Percentiles rank a stretch among this genome's conserved stretches.
Evolutionary conservation across 768 basidiomycete genomes (phyloP).

Genomic region (Naganishia friedmannii): DNA sequence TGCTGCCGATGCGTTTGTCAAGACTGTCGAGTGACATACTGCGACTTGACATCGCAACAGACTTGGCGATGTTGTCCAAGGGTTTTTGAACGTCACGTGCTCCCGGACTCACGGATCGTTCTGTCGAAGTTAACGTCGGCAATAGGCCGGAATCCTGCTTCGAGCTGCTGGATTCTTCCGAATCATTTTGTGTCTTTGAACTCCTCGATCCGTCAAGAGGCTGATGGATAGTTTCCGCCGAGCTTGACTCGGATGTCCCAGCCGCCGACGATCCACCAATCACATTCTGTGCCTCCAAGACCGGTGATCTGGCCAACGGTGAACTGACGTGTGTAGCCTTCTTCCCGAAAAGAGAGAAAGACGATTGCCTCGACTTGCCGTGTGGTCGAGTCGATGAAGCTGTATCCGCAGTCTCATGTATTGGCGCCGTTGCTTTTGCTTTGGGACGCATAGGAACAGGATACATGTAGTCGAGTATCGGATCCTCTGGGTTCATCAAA

Average conservation of each 20-base stretch:
- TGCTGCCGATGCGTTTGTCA: background rate
- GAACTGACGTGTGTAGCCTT: background rate
- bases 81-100: background rate
- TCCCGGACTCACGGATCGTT: background rate
- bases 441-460: conserved; percentile 5
- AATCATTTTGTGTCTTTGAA: too few species aligned
- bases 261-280: background rate
- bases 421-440: background rate
- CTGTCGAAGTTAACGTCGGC: background rate
- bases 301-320: background rate
- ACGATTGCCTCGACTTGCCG: background rate
- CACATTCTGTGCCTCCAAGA: background rate
- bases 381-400: background rate
- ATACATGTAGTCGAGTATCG: conserved; percentile 17
- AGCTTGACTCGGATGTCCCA: background rate
- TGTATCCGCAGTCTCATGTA: background rate
- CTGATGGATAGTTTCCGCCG: too few species aligned
- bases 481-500: conserved; percentile 14
- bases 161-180: background rate
- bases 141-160: background rate
- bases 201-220: too few species aligned
- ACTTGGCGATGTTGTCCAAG: background rate
- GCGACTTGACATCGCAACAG: conserved; percentile 1
- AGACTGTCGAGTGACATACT: background rate
- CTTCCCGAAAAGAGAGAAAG: conserved; percentile 18